Percentiles rank a stretch among this genome's conserved stretches.
phyloP scores from a whole-genome alignment of 306 rosid species.

The Erythrophleum fordii region DNA sequence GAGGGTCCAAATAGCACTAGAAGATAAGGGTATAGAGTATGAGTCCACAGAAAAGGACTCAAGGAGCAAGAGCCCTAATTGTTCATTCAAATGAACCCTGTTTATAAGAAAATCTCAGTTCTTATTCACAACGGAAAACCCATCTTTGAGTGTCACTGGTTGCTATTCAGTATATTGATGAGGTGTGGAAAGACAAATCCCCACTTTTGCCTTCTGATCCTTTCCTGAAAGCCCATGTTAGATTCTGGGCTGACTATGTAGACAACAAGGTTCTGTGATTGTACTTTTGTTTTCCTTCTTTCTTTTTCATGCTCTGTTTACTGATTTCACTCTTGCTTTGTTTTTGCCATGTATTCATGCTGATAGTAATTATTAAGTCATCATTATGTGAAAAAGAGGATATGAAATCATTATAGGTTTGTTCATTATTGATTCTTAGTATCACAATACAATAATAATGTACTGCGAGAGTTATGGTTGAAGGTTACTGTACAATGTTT shows the following conservation, averaged over 20 bases:
- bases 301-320: background rate
- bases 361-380: too few species aligned
- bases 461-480: too few species aligned
- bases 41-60: conserved; percentile 41
- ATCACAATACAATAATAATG: too few species aligned
- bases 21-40: conserved; percentile 44
- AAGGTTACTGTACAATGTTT: too few species aligned
- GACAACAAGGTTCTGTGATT: conserved; percentile 33
- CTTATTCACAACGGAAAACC: conserved; percentile 49
- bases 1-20: conserved; percentile 25
- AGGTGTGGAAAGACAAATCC: conserved; percentile 39
- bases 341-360: background rate
- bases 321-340: background rate
- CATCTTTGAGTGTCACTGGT: conserved; percentile 47
- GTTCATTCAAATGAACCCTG: conserved; percentile 42
- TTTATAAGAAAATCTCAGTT: conserved; percentile 49
- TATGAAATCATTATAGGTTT: too few species aligned
- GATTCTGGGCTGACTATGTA: conserved; percentile 41
- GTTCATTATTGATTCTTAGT: too few species aligned
- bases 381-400: too few species aligned
- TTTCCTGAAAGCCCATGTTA: conserved; percentile 36
- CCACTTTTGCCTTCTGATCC: conserved; percentile 43
- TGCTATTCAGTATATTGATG: conserved; percentile 44
- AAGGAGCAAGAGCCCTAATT: conserved; percentile 37
- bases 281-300: background rate